A percentile compares a stretch with the other conserved stretches of the same genome.
Evolutionary conservation across 2,329 filamentous ascomycete genomes (phyloP).

Genomic region (Fonsecaea nubica): DNA sequence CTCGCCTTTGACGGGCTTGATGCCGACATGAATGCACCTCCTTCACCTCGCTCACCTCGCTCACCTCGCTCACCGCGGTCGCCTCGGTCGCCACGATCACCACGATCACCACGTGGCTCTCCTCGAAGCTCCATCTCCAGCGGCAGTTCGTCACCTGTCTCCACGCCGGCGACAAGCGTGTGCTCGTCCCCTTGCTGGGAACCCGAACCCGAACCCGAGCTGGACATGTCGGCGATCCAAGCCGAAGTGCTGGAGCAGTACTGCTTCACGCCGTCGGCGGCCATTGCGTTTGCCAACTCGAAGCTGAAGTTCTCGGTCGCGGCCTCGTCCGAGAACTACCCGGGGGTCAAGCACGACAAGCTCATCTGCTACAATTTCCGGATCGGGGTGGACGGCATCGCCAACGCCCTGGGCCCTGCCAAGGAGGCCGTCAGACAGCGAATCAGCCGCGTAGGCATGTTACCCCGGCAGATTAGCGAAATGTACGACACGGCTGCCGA

Average conservation of each 20-base stretch:
- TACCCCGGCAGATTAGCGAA: slow-evolving; percentile 29
- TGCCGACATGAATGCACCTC: slow-evolving; percentile 35
- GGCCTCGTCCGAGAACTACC: slow-evolving; percentile 32
- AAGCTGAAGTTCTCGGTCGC: slow-evolving; percentile 37
- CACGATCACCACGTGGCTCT: slow-evolving; percentile 26
- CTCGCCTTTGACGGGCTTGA: slow-evolving; percentile 34
- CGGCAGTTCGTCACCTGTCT: slow-evolving; percentile 15
- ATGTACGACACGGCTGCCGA: slow-evolving; percentile 34
- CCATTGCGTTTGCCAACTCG: slow-evolving; percentile 30
- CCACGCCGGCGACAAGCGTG: slow-evolving; percentile 14
- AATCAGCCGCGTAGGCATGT: slow-evolving; percentile 29
- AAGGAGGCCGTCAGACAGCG: slow-evolving; percentile 34
- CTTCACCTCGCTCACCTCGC: slow-evolving; percentile 30
- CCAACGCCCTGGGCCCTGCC: slow-evolving; percentile 30
- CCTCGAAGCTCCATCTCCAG: slow-evolving; percentile 31
- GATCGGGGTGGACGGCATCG: slow-evolving; percentile 32
- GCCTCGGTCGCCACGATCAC: slow-evolving; percentile 26
- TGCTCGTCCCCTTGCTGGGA: slow-evolving; percentile 18
- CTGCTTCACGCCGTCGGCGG: slow-evolving; percentile 34
- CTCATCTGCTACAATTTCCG: slow-evolving; percentile 36
- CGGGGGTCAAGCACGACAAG: slow-evolving; percentile 34
- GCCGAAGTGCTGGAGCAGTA: slow-evolving; percentile 35
- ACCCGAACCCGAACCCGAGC: slow-evolving; percentile 20
- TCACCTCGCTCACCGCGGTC: slow-evolving; percentile 13
- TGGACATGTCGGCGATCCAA: slow-evolving; percentile 32